These are phyloP conservation scores for Eucalyptus viminalis DNA, from an alignment of 345 rosid species.

Conservation along the genomic window DNA sequence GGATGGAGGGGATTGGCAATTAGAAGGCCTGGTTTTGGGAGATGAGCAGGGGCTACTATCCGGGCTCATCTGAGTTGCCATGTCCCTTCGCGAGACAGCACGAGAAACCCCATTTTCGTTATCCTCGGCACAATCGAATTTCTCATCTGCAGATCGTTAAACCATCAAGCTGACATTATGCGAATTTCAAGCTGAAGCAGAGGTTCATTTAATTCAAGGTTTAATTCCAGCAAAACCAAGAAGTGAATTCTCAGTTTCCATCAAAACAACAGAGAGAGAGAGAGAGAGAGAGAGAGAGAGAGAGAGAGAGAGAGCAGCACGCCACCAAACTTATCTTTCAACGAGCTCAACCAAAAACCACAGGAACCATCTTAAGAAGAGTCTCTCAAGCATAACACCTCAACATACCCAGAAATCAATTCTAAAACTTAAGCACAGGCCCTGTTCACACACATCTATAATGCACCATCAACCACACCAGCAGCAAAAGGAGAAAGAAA, in stretches of 20 bases:
- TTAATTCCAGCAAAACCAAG: background rate
- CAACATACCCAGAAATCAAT: background rate
- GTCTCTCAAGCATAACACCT: background rate
- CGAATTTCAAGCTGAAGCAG: background rate
- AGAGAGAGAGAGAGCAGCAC: background rate
- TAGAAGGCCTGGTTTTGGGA: slow-evolving; percentile 18
- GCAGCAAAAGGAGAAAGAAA: background rate
- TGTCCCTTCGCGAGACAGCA: slow-evolving; percentile 58
- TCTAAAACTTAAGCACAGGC: background rate
- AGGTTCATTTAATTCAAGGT: background rate
- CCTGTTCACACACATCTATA: background rate
- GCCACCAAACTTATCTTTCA: background rate
- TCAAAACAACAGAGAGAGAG: background rate
- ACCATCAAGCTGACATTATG: background rate
- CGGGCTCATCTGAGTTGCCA: slow-evolving; percentile 93
- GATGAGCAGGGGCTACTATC: slow-evolving; percentile 30
- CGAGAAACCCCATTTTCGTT: slow-evolving; percentile 23
- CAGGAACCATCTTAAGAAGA: background rate
- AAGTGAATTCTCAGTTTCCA: background rate
- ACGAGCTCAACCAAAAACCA: background rate
- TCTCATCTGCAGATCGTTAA: slow-evolving; percentile 41
- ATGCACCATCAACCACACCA: background rate
- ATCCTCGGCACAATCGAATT: slow-evolving; percentile 15
- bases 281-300: no score
- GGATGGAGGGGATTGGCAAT: slow-evolving; percentile 17